Conservation (phyloP, 495 filamentous ascomycete genomes). For the Apiosordaria backusii region DNA sequence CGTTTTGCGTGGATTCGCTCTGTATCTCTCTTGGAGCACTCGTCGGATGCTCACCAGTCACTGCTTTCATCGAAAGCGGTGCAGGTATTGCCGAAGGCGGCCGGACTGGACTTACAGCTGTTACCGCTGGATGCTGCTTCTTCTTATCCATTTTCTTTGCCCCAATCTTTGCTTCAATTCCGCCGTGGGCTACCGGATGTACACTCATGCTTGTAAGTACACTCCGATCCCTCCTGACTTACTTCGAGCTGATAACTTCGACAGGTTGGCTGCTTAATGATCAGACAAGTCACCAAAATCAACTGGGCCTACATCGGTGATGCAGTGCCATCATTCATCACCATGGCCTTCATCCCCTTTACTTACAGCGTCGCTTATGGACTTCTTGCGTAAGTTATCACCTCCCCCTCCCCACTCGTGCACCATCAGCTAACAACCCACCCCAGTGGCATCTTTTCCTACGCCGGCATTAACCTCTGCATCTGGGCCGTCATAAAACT, state of each 20-base stretch:
- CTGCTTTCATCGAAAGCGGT: constrained; percentile 78
- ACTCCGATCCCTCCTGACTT: background rate
- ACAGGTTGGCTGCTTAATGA: constrained; percentile 55
- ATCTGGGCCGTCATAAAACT: constrained; percentile 54
- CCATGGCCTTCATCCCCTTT: constrained; percentile 75
- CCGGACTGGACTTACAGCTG: constrained; percentile 72
- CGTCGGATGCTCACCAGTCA: constrained; percentile 71
- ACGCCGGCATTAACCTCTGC: constrained; percentile 61
- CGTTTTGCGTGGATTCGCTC: constrained; percentile 61
- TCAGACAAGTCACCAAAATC: constrained; percentile 51
- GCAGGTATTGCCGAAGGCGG: constrained; percentile 81
- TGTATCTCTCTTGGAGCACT: constrained; percentile 78
- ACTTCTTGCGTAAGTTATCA: constrained; percentile 57
- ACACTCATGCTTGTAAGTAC: constrained; percentile 67
- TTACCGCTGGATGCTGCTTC: constrained; percentile 70
- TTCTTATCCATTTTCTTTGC: constrained; percentile 78
- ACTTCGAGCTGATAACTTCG: background rate
- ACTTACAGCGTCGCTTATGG: constrained; percentile 79
- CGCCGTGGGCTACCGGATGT: constrained; percentile 79
- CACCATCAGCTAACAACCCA: constrained; percentile 17
- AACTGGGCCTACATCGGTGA: constrained; percentile 61
- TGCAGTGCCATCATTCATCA: constrained; percentile 75
- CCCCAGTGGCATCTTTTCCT: constrained; percentile 63
- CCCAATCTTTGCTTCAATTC: constrained; percentile 77
- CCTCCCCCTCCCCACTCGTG: background rate